Evolutionary conservation across 2,329 filamentous ascomycete genomes (phyloP), one percentile per base, ranked within the genome.

Genomic region (Penicillium sp.): DNA sequence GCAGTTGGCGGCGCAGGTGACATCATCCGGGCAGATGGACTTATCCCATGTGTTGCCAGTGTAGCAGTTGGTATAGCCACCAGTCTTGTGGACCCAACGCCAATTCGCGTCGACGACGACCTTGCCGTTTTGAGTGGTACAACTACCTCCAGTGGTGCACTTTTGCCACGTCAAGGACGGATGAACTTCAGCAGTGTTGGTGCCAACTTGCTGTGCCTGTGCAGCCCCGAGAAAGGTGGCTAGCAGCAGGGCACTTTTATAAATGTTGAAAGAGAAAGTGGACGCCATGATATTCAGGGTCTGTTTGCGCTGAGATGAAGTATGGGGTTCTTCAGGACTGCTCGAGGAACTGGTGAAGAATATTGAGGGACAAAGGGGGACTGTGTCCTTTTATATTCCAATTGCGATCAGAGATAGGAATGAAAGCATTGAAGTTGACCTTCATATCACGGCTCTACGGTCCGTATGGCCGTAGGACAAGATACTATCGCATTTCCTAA

Each of bases 11-110:
- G 81, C 80, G 60, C 82, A 85, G 2, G 74, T 72, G 54, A 68
- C 68, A 61, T 78, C 71, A 57, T 78, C 74, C 5, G 76, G 74
- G 70, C 81, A 83, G 13, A 78, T 71, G 14, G 70, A 69, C 8
- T 68, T 58, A 66, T 82, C 75, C 76, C 77, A 79, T 11, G 62
- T 63, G 69, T 82, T 83, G 29, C 79, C 80, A 10, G 71, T 76
- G 69, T 83, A 84, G 74, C 81, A 84, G 73, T 84, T 84, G 61
- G 73, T 79, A 57, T 74, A 78, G 43, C 74, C 74, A 2, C 67
- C 58, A 39, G 69, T 74, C 36, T 71, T 68, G 67, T 84, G 80
- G 42, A 81, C 66, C 81, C 81, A 84, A 46, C 81, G 76, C 80
- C 80, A 84, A 72, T 83, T 83, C 23, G 52, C 39, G n/a, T 57